Percentiles rank a stretch among this genome's conserved stretches.
Conservation (phyloP, 768 basidiomycete species). For the Suillus cothurnatus region DNA sequence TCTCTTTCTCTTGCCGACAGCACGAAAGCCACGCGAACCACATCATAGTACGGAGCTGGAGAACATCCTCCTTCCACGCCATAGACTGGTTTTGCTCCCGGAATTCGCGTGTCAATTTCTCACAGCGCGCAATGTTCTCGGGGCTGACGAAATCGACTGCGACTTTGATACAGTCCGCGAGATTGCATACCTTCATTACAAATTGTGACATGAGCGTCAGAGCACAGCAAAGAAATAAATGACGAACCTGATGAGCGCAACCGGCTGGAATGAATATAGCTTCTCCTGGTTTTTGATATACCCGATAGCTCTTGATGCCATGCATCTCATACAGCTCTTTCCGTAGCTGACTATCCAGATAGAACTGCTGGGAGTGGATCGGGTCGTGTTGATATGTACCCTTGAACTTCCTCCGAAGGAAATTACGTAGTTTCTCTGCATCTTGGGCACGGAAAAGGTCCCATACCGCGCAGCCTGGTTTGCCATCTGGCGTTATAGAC, state of each 20-base stretch:
- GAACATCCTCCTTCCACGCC: constrained; percentile 93
- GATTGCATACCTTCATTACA: constrained; percentile 73
- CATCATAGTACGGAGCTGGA: constrained; percentile 91
- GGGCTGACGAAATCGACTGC: constrained; percentile 95
- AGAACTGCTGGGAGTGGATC: constrained; percentile 89
- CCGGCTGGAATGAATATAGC: constrained; percentile 96
- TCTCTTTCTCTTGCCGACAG: constrained; percentile 46
- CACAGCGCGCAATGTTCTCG: constrained; percentile 88
- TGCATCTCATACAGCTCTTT: constrained; percentile 64
- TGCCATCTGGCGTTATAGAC: constrained; percentile 52
- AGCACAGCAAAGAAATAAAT: constrained; percentile 5
- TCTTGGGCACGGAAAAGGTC: constrained; percentile 87
- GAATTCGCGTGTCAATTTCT: constrained; percentile 85
- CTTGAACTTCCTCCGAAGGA: constrained; percentile 67
- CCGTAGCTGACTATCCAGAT: constrained; percentile 71
- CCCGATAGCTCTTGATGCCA: constrained; percentile 76
- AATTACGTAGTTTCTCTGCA: constrained; percentile 73
- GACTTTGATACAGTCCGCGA: constrained; percentile 95
- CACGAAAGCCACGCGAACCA: constrained; percentile 92
- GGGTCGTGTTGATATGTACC: constrained; percentile 69
- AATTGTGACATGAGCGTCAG: constrained; percentile 4
- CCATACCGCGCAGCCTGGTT: constrained; percentile 85
- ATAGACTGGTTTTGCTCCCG: constrained; percentile 84
- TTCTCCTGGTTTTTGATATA: constrained; percentile 91
- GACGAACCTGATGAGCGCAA: constrained; percentile 81